Conservation (phyloP, 805 yeast genomes). For the Metschnikowia chrysomelidarum region DNA sequence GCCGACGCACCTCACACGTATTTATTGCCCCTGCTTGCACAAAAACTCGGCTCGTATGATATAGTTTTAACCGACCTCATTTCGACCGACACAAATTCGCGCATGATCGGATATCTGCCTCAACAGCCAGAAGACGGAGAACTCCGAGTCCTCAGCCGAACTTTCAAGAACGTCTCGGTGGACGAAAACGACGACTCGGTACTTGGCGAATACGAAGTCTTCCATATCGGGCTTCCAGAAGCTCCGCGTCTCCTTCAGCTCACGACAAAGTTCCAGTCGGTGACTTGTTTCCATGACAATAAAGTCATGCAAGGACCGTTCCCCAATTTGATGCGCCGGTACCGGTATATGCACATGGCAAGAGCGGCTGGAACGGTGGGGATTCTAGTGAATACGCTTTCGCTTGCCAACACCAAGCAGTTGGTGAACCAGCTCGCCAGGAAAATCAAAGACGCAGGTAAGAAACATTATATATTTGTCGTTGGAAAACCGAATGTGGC, state of each 20-base stretch:
- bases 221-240: conserved; percentile 73
- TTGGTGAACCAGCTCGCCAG: conserved; percentile 59
- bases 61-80: conserved; percentile 34
- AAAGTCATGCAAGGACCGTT: conserved; percentile 54
- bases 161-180: conserved; percentile 19
- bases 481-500: conserved; percentile 99
- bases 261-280: conserved; percentile 62
- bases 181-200: conserved; percentile 23
- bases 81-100: conserved; percentile 29
- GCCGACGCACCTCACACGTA: conserved; percentile 69
- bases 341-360: conserved; percentile 82
- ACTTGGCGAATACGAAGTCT: conserved; percentile 51
- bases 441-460: conserved; percentile 71
- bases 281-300: conserved; percentile 50
- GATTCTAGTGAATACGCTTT: conserved; percentile 83
- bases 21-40: conserved; percentile 41
- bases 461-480: conserved; percentile 90
- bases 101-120: conserved; percentile 43
- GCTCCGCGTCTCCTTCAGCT: conserved; percentile 76
- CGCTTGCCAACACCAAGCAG: conserved; percentile 69
- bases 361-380: conserved; percentile 92
- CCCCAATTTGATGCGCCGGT: conserved; percentile 80
- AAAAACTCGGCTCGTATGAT: conserved; percentile 25
- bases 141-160: conserved; percentile 19
- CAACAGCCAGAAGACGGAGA: neutral